A percentile compares a stretch with the other conserved stretches of the same genome.
phyloP scores from a whole-genome alignment of 2,329 filamentous ascomycete genomes.

The Fusarium oligoseptatum region DNA sequence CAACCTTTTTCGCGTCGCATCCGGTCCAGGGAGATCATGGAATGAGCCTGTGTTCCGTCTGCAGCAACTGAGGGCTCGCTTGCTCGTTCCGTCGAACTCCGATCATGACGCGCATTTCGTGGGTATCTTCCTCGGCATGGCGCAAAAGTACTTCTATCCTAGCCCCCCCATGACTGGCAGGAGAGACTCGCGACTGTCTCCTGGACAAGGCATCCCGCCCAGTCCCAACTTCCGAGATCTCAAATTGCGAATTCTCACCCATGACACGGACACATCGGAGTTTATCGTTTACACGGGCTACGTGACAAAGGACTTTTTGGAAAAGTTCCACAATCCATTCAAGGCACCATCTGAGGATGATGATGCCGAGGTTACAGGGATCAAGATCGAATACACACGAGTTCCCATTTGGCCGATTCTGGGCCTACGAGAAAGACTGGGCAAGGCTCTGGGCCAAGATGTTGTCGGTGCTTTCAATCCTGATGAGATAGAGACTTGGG shows the following conservation, averaged over 20 bases:
- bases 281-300: conserved; percentile 68
- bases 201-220: conserved; percentile 32
- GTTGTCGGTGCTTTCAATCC: conserved; percentile 60
- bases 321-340: conserved; percentile 64
- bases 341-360: conserved; percentile 51
- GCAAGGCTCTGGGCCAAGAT: conserved; percentile 65
- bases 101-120: conserved; percentile 67
- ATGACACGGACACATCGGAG: conserved; percentile 61
- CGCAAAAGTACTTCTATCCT: conserved; percentile 66
- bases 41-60: conserved; percentile 65
- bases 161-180: conserved; percentile 34
- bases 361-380: conserved; percentile 47
- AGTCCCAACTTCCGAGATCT: conserved; percentile 60
- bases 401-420: conserved; percentile 68
- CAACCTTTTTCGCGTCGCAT: conserved; percentile 61
- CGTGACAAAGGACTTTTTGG: conserved; percentile 63
- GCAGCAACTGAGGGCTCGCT: conserved; percentile 61
- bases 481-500: conserved; percentile 61
- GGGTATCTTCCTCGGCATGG: conserved; percentile 68
- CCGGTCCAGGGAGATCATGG: conserved; percentile 54
- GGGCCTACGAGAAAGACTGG: conserved; percentile 68
- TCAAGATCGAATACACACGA: conserved; percentile 62
- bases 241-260: conserved; percentile 64
- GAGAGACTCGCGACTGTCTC: conserved; percentile 47
- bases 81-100: conserved; percentile 60